Evolutionary conservation across 495 filamentous ascomycete species (phyloP).

Genomic region (Trypethelium eluteriae): DNA sequence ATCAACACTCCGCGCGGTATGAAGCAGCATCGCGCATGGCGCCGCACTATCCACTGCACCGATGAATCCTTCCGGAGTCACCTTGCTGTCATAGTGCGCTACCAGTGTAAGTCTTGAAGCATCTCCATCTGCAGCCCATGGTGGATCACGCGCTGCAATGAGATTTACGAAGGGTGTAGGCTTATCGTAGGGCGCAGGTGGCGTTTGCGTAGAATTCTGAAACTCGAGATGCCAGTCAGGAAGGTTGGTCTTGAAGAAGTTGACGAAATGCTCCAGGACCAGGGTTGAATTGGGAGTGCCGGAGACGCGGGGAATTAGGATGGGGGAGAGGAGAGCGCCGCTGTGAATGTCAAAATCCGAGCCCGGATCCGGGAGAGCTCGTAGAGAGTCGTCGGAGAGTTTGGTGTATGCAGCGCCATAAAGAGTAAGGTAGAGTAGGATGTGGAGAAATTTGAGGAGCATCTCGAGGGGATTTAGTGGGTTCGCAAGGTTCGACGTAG

Average conservation of each 20-base stretch:
- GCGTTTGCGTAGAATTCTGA: conserved; percentile 79
- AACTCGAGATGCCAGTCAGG: conserved; percentile 72
- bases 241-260: conserved; percentile 67
- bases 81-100: conserved; percentile 89
- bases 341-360: conserved; percentile 72
- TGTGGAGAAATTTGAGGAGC: conserved; percentile 14
- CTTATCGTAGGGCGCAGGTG: conserved; percentile 60
- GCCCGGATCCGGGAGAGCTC: conserved; percentile 56
- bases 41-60: conserved; percentile 89
- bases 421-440: conserved; percentile 37
- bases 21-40: conserved; percentile 87
- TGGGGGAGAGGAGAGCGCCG: conserved; percentile 73
- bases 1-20: conserved; percentile 73
- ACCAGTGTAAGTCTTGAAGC: conserved; percentile 75
- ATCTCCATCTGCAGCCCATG: conserved; percentile 64
- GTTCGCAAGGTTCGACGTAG: not conserved
- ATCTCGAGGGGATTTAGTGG: not conserved
- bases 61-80: conserved; percentile 78
- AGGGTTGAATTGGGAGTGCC: conserved; percentile 68
- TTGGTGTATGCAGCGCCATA: conserved; percentile 54
- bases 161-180: conserved; percentile 80
- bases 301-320: conserved; percentile 82
- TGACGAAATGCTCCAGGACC: conserved; percentile 72
- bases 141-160: conserved; percentile 82
- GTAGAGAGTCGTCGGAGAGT: conserved; percentile 65